Evolutionary conservation across 1,284 basidiomycete species (phyloP), one percentile per base, ranked within the genome.

Genomic region (Rhodotorula sp.): DNA sequence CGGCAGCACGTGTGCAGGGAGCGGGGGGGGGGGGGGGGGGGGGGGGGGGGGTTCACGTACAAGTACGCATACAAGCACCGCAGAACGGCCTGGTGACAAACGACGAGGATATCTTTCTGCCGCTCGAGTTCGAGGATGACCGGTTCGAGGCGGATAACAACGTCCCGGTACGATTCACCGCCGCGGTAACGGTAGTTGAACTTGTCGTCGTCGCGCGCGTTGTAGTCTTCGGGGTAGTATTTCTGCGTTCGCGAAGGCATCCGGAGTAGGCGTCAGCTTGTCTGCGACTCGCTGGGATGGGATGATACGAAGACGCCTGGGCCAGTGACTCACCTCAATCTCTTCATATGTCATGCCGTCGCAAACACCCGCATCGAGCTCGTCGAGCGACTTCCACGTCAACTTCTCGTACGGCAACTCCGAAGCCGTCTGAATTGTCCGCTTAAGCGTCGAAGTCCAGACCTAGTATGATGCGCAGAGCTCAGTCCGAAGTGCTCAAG

Each of bases 281-380:
- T 17, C 48, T 18, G 48, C 17, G 24, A 18, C 18, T 17, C n/a
- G 20, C 18, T 22, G 17, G 48, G n/a, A 54, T 26, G 20, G 24
- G n/a, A 15, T 15, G 29, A 6, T 14, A 29, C 26, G n/a, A 24
- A 29, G 26, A 29, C 14, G 53, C 8, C n/a, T 2, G 55, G 18
- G 42, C 33, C 49, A 37, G 15, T 10, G 22, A 48, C 82, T 62
- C 65, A 91, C 92, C 85, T 95, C 95, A 68, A 99, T 98, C 84
- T 99, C 95, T 83, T 94, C 90, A 79, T 99, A 99, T 1, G 96
- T 99, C 96, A 99, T 99, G 20, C 90, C 94, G 81, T 99, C 96
- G 78, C 96, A 99, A 22, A 99, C 96, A 54, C 96, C 95, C 5
- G 96, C 96, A 81, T 99, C 96, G 18, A 99, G 85, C 81, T 99